A percentile compares a stretch with the other conserved stretches of the same genome.
Evolutionary conservation across 1,139 yeast species (phyloP).

Genomic region (Magnusiomyces magnusii): DNA sequence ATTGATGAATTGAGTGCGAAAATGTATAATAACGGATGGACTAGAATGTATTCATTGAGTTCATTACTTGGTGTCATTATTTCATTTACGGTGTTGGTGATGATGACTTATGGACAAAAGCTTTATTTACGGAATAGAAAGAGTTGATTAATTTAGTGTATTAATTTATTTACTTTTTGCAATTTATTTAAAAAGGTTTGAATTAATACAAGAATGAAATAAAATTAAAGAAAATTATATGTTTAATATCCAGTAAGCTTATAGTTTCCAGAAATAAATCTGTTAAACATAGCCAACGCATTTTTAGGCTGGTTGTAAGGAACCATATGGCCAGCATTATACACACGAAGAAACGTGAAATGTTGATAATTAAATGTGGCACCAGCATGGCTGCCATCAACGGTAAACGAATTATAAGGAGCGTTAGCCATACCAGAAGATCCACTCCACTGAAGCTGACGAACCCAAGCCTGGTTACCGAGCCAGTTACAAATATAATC

Average conservation of each 20-base stretch:
- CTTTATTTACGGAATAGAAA: too few species aligned
- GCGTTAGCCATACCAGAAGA: constrained; percentile 31
- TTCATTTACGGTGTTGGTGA: background rate
- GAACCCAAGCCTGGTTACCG: constrained; percentile 76
- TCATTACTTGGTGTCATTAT: constrained; percentile 9
- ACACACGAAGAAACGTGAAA: constrained; percentile 53
- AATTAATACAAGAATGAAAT: background rate
- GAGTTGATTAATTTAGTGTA: too few species aligned
- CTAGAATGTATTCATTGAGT: constrained; percentile 7
- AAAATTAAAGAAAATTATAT: background rate
- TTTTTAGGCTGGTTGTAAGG: constrained; percentile 70
- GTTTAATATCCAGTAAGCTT: constrained; percentile 2
- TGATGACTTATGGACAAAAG: constrained; percentile 27
- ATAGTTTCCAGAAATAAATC: constrained; percentile 45
- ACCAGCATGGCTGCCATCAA: constrained; percentile 42
- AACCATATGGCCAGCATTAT: constrained; percentile 58
- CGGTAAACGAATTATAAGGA: constrained; percentile 34
- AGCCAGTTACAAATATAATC: constrained; percentile 89
- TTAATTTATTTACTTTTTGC: too few species aligned
- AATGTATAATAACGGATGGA: constrained; percentile 8
- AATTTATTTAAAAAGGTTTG: too few species aligned
- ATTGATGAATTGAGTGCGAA: too few species aligned
- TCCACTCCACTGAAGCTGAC: constrained; percentile 56
- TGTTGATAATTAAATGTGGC: constrained; percentile 45
- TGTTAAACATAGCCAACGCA: constrained; percentile 61